A percentile compares a stretch with the other conserved stretches of the same genome.
These are phyloP conservation scores for Aspergillus sp. DNA, from an alignment of 2,329 filamentous ascomycete genomes.

Conservation along the genomic window DNA sequence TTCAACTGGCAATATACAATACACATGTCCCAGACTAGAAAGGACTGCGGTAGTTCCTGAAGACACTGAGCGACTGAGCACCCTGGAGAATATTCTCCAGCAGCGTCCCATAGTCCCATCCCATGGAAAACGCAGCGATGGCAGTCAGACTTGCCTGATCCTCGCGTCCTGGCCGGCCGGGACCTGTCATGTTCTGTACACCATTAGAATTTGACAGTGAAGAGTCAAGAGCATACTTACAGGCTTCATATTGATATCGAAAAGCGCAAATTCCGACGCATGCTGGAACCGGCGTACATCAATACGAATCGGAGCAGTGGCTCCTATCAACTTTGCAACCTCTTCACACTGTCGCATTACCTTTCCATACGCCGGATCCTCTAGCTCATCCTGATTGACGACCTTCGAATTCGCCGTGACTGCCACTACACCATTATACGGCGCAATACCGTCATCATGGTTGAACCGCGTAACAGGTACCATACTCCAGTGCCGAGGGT, in stretches of 20 bases:
- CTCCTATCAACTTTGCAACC: conserved; percentile 40
- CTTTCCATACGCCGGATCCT: conserved; percentile 32
- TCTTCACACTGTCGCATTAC: conserved; percentile 42
- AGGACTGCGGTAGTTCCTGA: conserved; percentile 14
- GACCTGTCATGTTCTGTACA: conserved; percentile 48
- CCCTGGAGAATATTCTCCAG: conserved; percentile 36
- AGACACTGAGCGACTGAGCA: conserved; percentile 8
- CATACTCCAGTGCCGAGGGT: conserved; percentile 43
- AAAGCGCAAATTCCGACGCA: conserved; percentile 45
- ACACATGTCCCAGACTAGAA: neutral
- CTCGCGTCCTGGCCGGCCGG: conserved; percentile 48
- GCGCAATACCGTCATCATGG: conserved; percentile 48
- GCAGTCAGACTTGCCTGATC: conserved; percentile 50
- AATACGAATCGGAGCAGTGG: conserved; percentile 49
- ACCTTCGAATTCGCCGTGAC: conserved; percentile 50
- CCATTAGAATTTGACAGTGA: neutral
- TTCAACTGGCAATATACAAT: no score
- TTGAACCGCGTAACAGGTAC: conserved; percentile 51
- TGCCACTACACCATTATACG: conserved; percentile 51
- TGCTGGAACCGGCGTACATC: conserved; percentile 45
- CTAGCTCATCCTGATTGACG: conserved; percentile 32
- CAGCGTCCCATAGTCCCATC: conserved; percentile 45
- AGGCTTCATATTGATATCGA: conserved; percentile 56
- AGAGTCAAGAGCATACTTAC: conserved; percentile 28
- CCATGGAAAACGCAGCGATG: conserved; percentile 44